Percentiles rank a stretch among this genome's conserved stretches.
Evolutionary conservation across 208 protist species (phyloP).

Genomic region (Herpetomonas samuelpessoai): DNA sequence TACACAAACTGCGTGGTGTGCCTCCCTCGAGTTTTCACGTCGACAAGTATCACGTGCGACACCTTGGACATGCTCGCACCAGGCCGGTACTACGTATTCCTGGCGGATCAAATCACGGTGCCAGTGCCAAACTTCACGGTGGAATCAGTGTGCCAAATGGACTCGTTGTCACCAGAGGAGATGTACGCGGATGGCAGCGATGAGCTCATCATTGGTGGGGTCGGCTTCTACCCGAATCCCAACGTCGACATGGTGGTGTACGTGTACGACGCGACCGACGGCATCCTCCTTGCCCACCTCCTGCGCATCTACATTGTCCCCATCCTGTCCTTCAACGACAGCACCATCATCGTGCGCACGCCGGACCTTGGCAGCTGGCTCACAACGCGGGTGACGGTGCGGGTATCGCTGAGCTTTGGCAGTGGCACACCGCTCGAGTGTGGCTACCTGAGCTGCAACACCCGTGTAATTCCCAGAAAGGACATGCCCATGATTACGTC

Average conservation of each 20-base stretch:
- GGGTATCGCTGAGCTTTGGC: not conserved
- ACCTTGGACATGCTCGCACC: constrained; percentile 8
- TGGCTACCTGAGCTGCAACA: constrained; percentile 1
- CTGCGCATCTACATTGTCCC: constrained; percentile 2
- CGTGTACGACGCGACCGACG: not conserved
- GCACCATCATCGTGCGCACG: not conserved
- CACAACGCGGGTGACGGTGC: not conserved
- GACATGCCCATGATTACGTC: constrained; percentile 30
- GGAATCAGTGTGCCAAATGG: constrained; percentile 7
- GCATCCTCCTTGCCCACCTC: not conserved
- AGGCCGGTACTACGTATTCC: constrained; percentile 22
- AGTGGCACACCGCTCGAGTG: not conserved
- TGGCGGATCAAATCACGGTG: constrained; percentile 18
- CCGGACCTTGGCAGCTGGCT: constrained; percentile 3
- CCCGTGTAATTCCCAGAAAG: constrained; percentile 7
- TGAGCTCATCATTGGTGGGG: constrained; percentile 13
- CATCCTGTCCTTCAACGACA: constrained; percentile 4
- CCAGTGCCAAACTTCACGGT: constrained; percentile 20
- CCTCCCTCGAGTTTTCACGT: constrained; percentile 16
- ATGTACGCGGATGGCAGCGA: constrained; percentile 32
- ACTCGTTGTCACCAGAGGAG: constrained; percentile 5
- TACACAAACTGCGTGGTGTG: constrained; percentile 14
- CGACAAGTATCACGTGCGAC: constrained; percentile 20
- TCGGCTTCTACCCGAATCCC: constrained; percentile 11
- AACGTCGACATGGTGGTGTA: not conserved